These are phyloP conservation scores for Rhodamnia argentea DNA, from an alignment of 345 rosid genomes.

Conservation along the genomic window DNA sequence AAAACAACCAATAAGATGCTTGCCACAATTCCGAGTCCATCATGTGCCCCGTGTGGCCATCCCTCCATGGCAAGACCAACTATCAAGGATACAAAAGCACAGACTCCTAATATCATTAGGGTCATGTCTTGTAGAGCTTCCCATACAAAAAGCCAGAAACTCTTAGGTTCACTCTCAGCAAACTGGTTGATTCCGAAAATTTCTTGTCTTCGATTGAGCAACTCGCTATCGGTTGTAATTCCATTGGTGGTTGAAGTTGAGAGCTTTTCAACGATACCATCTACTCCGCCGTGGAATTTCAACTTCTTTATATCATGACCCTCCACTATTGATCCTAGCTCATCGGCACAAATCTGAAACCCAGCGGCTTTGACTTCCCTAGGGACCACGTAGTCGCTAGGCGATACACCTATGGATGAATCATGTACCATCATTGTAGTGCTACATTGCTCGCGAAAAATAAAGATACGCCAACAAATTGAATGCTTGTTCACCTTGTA, in stretches of 20 bases:
- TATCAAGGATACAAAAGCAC: conserved; percentile 80
- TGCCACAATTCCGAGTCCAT: conserved; percentile 86
- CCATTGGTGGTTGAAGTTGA: conserved; percentile 47
- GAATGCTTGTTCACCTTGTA: conserved; percentile 39
- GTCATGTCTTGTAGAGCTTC: conserved; percentile 97
- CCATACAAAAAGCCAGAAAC: conserved; percentile 85
- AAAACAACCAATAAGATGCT: conserved; percentile 82
- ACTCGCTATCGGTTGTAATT: conserved; percentile 22
- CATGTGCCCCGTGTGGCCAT: conserved; percentile 92
- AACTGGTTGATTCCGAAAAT: conserved; percentile 75
- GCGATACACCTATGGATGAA: conserved; percentile 41
- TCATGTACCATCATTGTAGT: not conserved
- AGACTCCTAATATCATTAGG: conserved; percentile 78
- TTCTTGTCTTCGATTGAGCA: conserved; percentile 48
- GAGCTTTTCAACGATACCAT: conserved; percentile 58
- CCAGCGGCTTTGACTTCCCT: conserved; percentile 78
- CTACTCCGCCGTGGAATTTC: conserved; percentile 63
- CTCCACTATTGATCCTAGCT: conserved; percentile 78
- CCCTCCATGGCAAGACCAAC: conserved; percentile 92
- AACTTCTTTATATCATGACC: conserved; percentile 74
- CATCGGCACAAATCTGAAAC: conserved; percentile 70
- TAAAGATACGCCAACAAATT: not conserved
- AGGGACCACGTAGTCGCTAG: conserved; percentile 77
- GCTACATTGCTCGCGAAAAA: not conserved
- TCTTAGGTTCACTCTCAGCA: conserved; percentile 49